phyloP scores from a whole-genome alignment of 768 basidiomycete species.

The Suillus subaureus region DNA sequence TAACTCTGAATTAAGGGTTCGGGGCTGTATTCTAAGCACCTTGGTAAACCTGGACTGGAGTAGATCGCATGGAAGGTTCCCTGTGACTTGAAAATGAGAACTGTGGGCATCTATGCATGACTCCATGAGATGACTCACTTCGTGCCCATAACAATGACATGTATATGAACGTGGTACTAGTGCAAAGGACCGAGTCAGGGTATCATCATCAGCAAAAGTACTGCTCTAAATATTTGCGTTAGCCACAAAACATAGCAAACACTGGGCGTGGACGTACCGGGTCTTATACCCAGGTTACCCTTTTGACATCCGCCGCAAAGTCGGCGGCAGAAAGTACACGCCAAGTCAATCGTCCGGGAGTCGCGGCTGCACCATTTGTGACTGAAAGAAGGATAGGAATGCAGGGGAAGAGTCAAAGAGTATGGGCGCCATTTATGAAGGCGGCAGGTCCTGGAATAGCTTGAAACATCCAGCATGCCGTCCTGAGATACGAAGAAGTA shows the following conservation, averaged over 20 bases:
- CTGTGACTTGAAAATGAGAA: conserved; percentile 48
- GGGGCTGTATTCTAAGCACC: conserved; percentile 57
- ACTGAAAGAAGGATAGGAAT: conserved; percentile 44
- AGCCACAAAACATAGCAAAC: conserved; percentile 18
- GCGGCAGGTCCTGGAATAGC: not conserved
- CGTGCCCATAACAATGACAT: conserved; percentile 73
- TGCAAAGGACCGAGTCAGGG: conserved; percentile 53
- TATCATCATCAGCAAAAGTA: conserved; percentile 64
- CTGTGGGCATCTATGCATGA: not conserved
- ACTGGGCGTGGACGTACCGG: not conserved
- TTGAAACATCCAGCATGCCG: conserved; percentile 17
- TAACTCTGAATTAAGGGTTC: conserved; percentile 30
- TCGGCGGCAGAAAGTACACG: conserved; percentile 56
- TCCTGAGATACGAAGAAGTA: not conserved
- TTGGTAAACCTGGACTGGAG: conserved; percentile 35
- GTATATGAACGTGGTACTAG: not conserved
- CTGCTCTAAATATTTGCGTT: conserved; percentile 25
- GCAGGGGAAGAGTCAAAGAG: conserved; percentile 38
- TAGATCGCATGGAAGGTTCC: conserved; percentile 74
- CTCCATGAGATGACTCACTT: conserved; percentile 32
- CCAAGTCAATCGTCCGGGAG: conserved; percentile 62
- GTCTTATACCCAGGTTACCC: conserved; percentile 33
- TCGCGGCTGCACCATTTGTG: conserved; percentile 46
- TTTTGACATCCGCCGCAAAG: conserved; percentile 58
- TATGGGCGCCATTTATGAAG: conserved; percentile 38